Base-by-base conservation (phyloP, 208 protist genomes). In the Leptomonas seymouri region DNA sequence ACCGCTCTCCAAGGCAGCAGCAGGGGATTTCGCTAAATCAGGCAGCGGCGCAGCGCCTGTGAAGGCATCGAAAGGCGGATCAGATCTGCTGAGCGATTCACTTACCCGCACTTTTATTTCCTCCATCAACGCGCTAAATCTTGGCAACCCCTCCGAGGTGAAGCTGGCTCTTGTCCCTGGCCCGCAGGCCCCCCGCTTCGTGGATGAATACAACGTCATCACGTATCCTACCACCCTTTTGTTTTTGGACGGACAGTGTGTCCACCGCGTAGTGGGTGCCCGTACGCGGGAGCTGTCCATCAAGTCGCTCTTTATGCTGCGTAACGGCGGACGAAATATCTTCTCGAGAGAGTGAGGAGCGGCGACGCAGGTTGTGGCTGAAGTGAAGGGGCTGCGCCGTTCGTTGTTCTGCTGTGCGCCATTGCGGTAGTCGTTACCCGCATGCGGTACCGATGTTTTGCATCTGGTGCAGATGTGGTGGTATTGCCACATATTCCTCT, bases 251-350 rank as follows among this genome's bases (percentile, higher is more conserved):
- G 85, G 84, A 4, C 73, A 83, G 61, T 95, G 76, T 48, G 79
- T 93, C 12, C 78, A 92, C 41, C 80, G 86, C 23, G 78, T 84
- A 44, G 82, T 91, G 6, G 90, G 90, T 5, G 87, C 86, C 0
- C 76, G 87, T 0, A 79, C 84, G 11, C 71, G 82, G 2, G 90
- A 95, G 71, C 60, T 93, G 53, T 90, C 87, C 15, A 93, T 93
- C 49, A 95, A 95, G 77, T 86, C 85, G 7, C 71, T 93, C 2
- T 92, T 95, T 50, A 88, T 90, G 74, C 74, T 95, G 49, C 85
- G 90, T 20, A 95, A 95, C 65, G 81, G 62, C 25, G 68, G 71
- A 0, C 71, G 86, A 3, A 89, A 92, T 53, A 81, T 95, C 41
- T 90, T 95, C 60, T 87, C 90, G 12, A 60, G 85, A 1, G 74